Conservation (phyloP, 148 eudicot genomes). For the Mesembryanthemum crystallinum region DNA sequence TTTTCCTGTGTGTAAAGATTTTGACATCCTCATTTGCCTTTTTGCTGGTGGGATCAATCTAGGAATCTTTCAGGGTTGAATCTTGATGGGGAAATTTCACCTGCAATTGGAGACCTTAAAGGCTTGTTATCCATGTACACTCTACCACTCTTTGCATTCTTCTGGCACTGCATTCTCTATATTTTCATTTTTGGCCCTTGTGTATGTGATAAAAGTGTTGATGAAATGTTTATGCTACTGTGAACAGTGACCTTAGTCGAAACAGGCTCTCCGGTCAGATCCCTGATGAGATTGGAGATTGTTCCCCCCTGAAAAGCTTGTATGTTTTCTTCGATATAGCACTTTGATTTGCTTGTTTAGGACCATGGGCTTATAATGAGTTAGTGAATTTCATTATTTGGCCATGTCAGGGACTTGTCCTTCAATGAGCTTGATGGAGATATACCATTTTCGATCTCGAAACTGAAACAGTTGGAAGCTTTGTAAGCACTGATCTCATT, state of each 20-base stretch:
- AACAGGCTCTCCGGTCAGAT: slow-evolving; percentile 86
- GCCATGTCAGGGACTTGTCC: slow-evolving; percentile 66
- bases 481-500: slow-evolving; percentile 48
- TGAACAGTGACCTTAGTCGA: slow-evolving; percentile 75
- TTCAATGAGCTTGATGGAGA: slow-evolving; percentile 83
- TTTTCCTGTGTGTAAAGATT: slow-evolving; percentile 14
- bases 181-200: not conserved
- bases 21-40: slow-evolving; percentile 26
- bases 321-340: slow-evolving; percentile 35
- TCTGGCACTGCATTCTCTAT: not conserved
- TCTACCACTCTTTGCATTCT: not conserved
- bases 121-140: slow-evolving; percentile 64
- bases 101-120: slow-evolving; percentile 80
- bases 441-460: slow-evolving; percentile 87
- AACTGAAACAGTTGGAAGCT: slow-evolving; percentile 76
- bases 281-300: slow-evolving; percentile 98
- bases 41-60: slow-evolving; percentile 26
- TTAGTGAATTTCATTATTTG: not conserved
- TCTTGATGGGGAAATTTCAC: slow-evolving; percentile 96
- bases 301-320: slow-evolving; percentile 65
- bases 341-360: not conserved
- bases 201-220: not conserved
- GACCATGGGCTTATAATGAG: not conserved
- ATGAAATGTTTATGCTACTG: not conserved
- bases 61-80: slow-evolving; percentile 89